Percentiles rank a stretch among this genome's conserved stretches.
Conservation (phyloP, 2,329 filamentous ascomycete genomes). For the Sporothrix inflata region DNA sequence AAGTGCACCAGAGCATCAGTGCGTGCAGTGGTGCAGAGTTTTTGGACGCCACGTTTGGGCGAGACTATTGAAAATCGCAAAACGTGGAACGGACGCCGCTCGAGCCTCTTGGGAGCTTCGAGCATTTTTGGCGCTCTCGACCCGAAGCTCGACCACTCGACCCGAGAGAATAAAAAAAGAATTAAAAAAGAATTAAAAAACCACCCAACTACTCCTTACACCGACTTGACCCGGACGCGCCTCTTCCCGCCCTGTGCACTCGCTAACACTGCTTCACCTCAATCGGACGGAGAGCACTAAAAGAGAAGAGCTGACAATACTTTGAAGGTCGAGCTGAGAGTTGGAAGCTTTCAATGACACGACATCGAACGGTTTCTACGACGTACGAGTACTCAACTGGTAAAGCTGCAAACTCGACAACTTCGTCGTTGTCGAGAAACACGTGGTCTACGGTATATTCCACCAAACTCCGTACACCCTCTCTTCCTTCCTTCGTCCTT, state of each 20-base stretch:
- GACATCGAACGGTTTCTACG: not conserved
- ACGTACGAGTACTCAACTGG: not conserved
- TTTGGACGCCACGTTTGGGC: not conserved
- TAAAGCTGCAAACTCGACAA: not conserved
- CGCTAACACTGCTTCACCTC: not conserved
- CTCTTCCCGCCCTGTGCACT: slow-evolving; percentile 1
- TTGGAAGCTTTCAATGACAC: not conserved
- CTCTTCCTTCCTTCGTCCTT: not conserved
- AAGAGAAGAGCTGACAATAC: not conserved
- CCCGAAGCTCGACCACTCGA: no score
- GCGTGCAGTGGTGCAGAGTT: slow-evolving; percentile 7
- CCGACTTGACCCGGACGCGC: not conserved
- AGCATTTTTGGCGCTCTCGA: not conserved
- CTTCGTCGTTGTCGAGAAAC: not conserved
- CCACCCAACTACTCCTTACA: no score
- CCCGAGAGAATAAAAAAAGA: no score
- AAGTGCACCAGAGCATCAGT: not conserved
- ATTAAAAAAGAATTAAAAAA: not conserved
- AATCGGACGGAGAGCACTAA: not conserved
- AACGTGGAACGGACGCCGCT: not conserved
- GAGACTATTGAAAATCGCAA: not conserved
- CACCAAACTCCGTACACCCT: not conserved
- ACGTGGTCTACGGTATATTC: not conserved
- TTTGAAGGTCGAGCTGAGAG: not conserved
- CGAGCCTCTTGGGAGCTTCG: not conserved